phyloP scores from a whole-genome alignment of 2,329 filamentous ascomycete genomes.

The Lecanicillium sp. region DNA sequence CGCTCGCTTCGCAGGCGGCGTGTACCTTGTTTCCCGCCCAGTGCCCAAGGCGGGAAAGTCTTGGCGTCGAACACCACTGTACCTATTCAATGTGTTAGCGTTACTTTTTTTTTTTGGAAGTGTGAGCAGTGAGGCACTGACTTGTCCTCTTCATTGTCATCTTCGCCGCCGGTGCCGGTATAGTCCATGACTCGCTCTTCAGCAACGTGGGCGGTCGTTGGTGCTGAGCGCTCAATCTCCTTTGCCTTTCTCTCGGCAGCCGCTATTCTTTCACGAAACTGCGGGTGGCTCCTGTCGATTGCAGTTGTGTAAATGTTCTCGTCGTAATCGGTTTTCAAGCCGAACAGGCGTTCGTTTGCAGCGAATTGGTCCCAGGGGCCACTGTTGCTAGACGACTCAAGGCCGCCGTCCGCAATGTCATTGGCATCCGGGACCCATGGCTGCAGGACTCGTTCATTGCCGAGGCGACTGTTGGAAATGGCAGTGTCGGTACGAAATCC shows the following conservation, averaged over 20 bases:
- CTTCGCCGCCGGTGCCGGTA: constrained; percentile 54
- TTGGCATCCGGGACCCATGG: constrained; percentile 65
- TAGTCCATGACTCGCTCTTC: constrained; percentile 76
- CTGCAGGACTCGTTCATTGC: constrained; percentile 68
- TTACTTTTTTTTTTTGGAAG: neutral
- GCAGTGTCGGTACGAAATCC: constrained; percentile 81
- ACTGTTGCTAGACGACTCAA: constrained; percentile 50
- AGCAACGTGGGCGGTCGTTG: constrained; percentile 73
- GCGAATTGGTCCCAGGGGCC: constrained; percentile 88
- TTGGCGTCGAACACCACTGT: constrained; percentile 81
- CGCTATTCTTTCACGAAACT: constrained; percentile 70
- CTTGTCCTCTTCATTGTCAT: constrained; percentile 88
- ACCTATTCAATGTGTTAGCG: constrained; percentile 40
- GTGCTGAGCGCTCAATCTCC: constrained; percentile 73
- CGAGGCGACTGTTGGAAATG: constrained; percentile 66
- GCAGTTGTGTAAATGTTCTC: constrained; percentile 91
- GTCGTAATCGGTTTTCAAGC: constrained; percentile 81
- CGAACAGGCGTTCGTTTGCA: constrained; percentile 79
- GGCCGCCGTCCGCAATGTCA: constrained; percentile 58
- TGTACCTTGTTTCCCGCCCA: constrained; percentile 64
- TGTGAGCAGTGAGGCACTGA: too few relatives aligned
- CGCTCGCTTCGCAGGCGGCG: constrained; percentile 78
- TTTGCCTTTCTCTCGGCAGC: constrained; percentile 76
- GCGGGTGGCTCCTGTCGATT: constrained; percentile 76
- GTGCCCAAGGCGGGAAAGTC: constrained; percentile 59